A percentile compares a stretch with the other conserved stretches of the same genome.
Evolutionary conservation across 768 basidiomycete species (phyloP).

Genomic region (Leucosporidium scottii): DNA sequence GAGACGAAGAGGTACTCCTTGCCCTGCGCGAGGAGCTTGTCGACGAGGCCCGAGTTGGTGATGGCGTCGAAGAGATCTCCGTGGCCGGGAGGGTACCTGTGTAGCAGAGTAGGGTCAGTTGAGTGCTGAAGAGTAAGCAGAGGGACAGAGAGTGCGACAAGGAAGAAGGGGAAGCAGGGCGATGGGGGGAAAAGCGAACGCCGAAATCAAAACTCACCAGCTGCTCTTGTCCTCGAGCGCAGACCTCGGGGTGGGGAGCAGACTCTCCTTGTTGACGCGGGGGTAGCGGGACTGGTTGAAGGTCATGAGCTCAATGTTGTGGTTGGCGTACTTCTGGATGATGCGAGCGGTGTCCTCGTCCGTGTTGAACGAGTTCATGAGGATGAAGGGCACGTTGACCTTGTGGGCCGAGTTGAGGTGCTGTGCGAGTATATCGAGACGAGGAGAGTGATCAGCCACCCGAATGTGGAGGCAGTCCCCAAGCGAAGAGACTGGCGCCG

Average conservation of each 20-base stretch:
- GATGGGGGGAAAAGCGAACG: too few species aligned
- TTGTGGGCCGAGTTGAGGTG: constrained; percentile 77
- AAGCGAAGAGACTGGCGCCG: too few species aligned
- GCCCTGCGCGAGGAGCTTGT: constrained; percentile 79
- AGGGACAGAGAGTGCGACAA: background rate
- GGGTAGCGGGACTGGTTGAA: constrained; percentile 66
- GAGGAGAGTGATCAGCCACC: too few species aligned
- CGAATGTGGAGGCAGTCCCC: too few species aligned
- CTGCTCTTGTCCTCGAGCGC: constrained; percentile 75
- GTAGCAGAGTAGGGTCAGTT: background rate
- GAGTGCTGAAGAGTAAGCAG: background rate
- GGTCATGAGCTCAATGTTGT: constrained; percentile 74
- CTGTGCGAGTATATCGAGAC: too few species aligned
- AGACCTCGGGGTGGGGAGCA: constrained; percentile 72
- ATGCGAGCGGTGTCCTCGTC: constrained; percentile 92
- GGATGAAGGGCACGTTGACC: constrained; percentile 90
- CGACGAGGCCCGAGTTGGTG: constrained; percentile 79
- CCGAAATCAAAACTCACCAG: too few species aligned
- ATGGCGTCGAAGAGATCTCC: constrained; percentile 93
- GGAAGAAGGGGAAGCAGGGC: too few species aligned
- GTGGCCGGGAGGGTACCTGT: constrained; percentile 81
- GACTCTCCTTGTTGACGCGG: constrained; percentile 79
- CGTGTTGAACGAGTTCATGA: constrained; percentile 99
- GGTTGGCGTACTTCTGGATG: constrained; percentile 93
- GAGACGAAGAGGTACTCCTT: constrained; percentile 97